phyloP scores from a whole-genome alignment of 345 rosid species.

The Euphorbia peplus region DNA sequence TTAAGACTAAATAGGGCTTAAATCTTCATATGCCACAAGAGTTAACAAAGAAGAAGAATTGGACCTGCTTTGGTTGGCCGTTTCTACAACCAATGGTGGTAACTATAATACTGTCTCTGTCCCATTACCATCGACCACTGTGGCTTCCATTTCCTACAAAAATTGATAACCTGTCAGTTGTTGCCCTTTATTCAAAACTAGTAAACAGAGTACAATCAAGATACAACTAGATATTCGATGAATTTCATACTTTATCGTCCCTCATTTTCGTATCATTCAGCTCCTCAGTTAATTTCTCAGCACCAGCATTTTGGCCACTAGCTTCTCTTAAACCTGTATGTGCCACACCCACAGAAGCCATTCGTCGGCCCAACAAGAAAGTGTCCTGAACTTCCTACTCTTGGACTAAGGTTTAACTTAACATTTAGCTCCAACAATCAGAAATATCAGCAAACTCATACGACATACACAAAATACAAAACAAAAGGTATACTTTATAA shows the following conservation, averaged over 20 bases:
- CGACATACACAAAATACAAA: background rate
- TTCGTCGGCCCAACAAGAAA: constrained; percentile 15
- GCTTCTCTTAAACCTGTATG: constrained; percentile 31
- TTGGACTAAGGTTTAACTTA: constrained; percentile 16
- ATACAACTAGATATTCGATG: background rate
- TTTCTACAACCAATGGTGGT: constrained; percentile 96
- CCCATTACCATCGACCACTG: constrained; percentile 77
- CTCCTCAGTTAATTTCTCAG: constrained; percentile 49
- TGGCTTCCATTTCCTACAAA: constrained; percentile 90
- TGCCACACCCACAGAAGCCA: constrained; percentile 34
- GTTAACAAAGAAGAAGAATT: background rate
- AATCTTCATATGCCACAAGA: background rate
- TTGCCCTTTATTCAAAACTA: background rate
- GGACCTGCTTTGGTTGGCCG: constrained; percentile 95
- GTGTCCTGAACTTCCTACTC: constrained; percentile 21
- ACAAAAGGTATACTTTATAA: background rate
- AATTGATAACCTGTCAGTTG: background rate
- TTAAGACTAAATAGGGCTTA: background rate
- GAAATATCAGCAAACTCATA: background rate
- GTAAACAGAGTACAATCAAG: background rate
- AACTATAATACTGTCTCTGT: constrained; percentile 91
- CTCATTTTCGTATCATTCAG: constrained; percentile 64
- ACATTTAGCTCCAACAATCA: constrained; percentile 30
- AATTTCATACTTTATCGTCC: constrained; percentile 39
- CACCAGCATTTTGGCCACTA: constrained; percentile 25